Percentiles rank a stretch among this genome's conserved stretches.
phyloP scores from a whole-genome alignment of 306 rosid species.

The Castanopsis chinensis region DNA sequence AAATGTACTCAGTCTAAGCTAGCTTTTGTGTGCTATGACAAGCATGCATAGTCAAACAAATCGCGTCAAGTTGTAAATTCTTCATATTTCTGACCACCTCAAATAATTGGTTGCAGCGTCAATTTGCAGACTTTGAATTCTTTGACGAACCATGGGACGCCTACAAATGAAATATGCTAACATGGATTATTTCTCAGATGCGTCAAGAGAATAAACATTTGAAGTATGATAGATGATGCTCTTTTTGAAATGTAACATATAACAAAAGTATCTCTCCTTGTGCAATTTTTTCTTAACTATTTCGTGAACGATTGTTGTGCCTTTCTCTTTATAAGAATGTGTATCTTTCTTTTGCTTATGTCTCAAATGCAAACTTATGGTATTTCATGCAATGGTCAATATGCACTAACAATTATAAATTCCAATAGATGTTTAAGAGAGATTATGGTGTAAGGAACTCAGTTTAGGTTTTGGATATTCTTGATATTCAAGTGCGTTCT shows the following conservation, averaged over 20 bases:
- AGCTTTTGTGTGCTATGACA: neutral
- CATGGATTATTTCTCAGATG: conserved; percentile 16
- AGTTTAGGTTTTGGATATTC: no score
- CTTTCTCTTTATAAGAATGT: conserved; percentile 20
- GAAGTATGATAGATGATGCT: conserved; percentile 33
- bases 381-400: neutral
- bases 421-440: neutral
- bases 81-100: conserved; percentile 15
- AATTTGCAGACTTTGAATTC: conserved; percentile 52
- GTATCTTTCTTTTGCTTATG: conserved; percentile 17
- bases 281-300: conserved; percentile 27
- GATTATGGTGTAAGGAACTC: no score
- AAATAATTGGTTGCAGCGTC: conserved; percentile 49
- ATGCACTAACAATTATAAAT: neutral
- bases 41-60: neutral
- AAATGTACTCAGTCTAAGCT: neutral
- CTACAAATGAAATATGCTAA: conserved; percentile 34
- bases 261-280: conserved; percentile 35
- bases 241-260: conserved; percentile 43
- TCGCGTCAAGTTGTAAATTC: neutral
- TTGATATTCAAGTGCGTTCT: no score
- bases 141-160: conserved; percentile 55
- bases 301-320: conserved; percentile 22
- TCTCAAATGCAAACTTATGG: conserved; percentile 1
- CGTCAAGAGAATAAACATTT: conserved; percentile 30